A percentile compares a stretch with the other conserved stretches of the same genome.
These are phyloP conservation scores for Suhomyces ambrosiae DNA, from an alignment of 1,139 yeast species.

Conservation along the genomic window DNA sequence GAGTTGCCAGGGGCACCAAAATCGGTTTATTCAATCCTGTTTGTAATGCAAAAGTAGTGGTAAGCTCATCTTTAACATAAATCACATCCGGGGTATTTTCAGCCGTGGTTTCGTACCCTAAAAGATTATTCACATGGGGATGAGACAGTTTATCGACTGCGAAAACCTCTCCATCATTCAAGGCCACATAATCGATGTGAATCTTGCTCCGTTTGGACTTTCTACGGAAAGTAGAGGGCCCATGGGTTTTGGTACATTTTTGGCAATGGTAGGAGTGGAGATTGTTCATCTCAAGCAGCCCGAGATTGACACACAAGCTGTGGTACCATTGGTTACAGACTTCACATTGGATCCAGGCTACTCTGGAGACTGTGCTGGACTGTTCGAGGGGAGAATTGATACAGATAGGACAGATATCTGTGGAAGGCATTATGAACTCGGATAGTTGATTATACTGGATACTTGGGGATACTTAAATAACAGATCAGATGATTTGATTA, in stretches of 20 bases:
- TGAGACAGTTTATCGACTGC: constrained; percentile 61
- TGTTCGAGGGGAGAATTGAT: constrained; percentile 18
- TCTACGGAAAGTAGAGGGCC: constrained; percentile 57
- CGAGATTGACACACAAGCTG: constrained; percentile 47
- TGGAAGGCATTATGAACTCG: too few species aligned
- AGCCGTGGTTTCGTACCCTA: constrained; percentile 23
- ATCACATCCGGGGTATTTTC: constrained; percentile 12
- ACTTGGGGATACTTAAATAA: too few species aligned
- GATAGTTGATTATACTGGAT: too few species aligned
- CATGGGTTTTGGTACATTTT: constrained; percentile 45
- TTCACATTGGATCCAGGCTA: constrained; percentile 64
- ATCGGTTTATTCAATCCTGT: constrained; percentile 32
- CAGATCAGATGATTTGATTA: too few species aligned
- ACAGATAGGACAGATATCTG: constrained; percentile 31
- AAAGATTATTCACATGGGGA: constrained; percentile 56
- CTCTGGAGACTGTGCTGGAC: constrained; percentile 17
- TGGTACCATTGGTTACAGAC: constrained; percentile 67
- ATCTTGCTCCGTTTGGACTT: constrained; percentile 56
- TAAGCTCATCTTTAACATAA: constrained; percentile 22
- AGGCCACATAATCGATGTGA: constrained; percentile 74
- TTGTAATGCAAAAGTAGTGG: constrained; percentile 36
- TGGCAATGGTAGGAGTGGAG: constrained; percentile 60
- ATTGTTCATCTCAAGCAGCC: constrained; percentile 35
- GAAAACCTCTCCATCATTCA: constrained; percentile 70
- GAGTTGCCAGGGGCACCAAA: constrained; percentile 34